Base-by-base conservation (phyloP, 2,329 filamentous ascomycete genomes). In the Knoxdaviesia capensis region DNA sequence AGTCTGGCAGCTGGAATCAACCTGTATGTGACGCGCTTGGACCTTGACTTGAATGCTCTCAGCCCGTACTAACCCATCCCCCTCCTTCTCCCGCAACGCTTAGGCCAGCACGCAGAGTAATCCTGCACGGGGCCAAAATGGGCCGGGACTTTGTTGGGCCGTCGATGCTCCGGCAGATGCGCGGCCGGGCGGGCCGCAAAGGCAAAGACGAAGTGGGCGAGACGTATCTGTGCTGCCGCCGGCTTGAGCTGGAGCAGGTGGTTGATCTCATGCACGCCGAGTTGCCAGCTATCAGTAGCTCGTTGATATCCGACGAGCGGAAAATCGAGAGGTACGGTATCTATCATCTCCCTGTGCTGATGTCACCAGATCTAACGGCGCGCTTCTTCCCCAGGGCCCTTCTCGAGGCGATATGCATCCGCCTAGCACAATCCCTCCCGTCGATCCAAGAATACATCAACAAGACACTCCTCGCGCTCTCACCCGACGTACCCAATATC, bases 1-100 rank as follows among this genome's bases (percentile, higher is more conserved):
- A 84, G 79, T 53, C 66, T 87, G 44, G 81, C 81, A n/a, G 81
- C 80, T 9, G 81, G 81, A n/a, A 83, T 87, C 45, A 86, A 87
- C 55, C 60, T 87, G 51, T 65, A 46, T 44, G 59, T 48, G 10
- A 6, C 9, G 20, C 38, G 29, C 38, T 29, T 32, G 7, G n/a
- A 1, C 7, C 9, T 39, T 11, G 7, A 7, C 7, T 30, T 34
- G 7, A 36, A 5, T 31, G n/a, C 9, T n/a, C 5, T 39, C 32
- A 10, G 32, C 31, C n/a, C 28, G n/a, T n/a, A 39, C 28, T n/a
- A 39, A 8, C 10, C 8, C n/a, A 20, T 31, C 10, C 10, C 29
- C 40, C 31, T 11, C 7, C 32, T 6, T 34, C 34, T 35, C 34
- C 8, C 11, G 3, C 9, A 9, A 35, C 34, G 32, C 7, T 2